Percentiles rank a stretch among this genome's conserved stretches.
phyloP scores from a whole-genome alignment of 345 rosid genomes.

The Noccaea bulbosa region DNA sequence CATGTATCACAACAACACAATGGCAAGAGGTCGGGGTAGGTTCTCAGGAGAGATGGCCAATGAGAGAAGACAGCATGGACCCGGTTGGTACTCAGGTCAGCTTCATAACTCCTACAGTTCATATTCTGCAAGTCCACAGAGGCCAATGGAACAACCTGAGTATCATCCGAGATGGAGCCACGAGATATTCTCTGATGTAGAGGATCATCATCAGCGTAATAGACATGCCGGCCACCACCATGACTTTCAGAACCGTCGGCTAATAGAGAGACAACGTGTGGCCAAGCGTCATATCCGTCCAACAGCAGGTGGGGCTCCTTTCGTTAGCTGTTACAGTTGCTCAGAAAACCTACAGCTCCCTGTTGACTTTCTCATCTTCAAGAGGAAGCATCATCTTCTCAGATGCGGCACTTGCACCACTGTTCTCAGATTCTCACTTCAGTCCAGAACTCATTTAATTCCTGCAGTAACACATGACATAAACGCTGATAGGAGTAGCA shows the following conservation, averaged over 20 bases:
- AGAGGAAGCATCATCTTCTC: constrained; percentile 64
- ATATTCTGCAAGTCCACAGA: constrained; percentile 64
- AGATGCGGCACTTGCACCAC: constrained; percentile 74
- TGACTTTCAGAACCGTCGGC: constrained; percentile 44
- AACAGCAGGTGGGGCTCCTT: constrained; percentile 85
- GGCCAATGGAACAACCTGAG: constrained; percentile 53
- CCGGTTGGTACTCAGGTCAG: constrained; percentile 49
- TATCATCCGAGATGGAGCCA: constrained; percentile 41
- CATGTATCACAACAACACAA: constrained; percentile 36
- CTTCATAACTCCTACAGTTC: constrained; percentile 50
- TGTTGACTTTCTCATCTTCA: constrained; percentile 73
- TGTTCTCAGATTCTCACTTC: constrained; percentile 70
- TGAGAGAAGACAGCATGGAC: constrained; percentile 42
- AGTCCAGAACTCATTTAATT: constrained; percentile 57
- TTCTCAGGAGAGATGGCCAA: constrained; percentile 55
- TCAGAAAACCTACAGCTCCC: constrained; percentile 64
- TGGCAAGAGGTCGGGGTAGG: constrained; percentile 44
- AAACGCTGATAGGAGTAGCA: constrained; percentile 41
- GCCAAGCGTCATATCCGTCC: constrained; percentile 73
- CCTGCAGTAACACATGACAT: constrained; percentile 37
- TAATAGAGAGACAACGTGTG: constrained; percentile 51
- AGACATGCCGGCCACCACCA: constrained; percentile 38
- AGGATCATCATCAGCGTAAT: constrained; percentile 51
- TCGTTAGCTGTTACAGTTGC: constrained; percentile 66
- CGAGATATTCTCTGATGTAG: constrained; percentile 53